Evolutionary conservation across 768 basidiomycete species (phyloP).

Genomic region (Serendipita sp.): DNA sequence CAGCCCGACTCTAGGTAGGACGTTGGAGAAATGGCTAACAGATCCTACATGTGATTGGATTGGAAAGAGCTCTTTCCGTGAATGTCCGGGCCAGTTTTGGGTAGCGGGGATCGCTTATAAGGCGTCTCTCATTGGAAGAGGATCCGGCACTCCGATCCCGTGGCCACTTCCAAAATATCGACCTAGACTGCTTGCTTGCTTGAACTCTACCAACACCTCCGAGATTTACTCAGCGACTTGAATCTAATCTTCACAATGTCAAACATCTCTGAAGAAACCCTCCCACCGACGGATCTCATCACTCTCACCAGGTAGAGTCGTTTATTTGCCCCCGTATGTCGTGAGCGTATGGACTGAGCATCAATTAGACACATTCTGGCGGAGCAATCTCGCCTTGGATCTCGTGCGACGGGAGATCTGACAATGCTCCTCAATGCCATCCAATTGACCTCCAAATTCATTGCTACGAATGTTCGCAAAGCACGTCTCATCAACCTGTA

Average conservation of each 20-base stretch:
- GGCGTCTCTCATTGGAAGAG: neutral
- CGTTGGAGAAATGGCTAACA: neutral
- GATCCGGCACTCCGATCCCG: neutral
- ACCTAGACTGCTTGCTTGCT: neutral
- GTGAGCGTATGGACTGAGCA: neutral
- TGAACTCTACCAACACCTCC: neutral
- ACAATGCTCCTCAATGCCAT: slow-evolving; percentile 91
- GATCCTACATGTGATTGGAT: neutral
- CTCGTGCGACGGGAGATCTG: slow-evolving; percentile 78
- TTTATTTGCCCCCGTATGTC: neutral
- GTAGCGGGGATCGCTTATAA: neutral
- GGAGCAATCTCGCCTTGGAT: slow-evolving; percentile 70
- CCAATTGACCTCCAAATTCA: slow-evolving; percentile 92
- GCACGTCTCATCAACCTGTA: slow-evolving; percentile 95
- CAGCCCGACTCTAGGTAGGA: neutral
- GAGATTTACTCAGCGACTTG: neutral
- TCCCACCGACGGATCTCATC: slow-evolving; percentile 73
- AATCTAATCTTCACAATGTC: neutral
- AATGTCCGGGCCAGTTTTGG: neutral
- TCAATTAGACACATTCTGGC: slow-evolving; percentile 61
- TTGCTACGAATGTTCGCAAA: slow-evolving; percentile 93
- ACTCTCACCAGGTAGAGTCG: slow-evolving; percentile 65
- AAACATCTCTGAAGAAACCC: slow-evolving; percentile 33
- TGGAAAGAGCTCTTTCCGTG: neutral
- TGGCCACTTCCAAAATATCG: neutral